phyloP scores from a whole-genome alignment of 257 asterid species.

The Nicotiana tomentosiformis region DNA sequence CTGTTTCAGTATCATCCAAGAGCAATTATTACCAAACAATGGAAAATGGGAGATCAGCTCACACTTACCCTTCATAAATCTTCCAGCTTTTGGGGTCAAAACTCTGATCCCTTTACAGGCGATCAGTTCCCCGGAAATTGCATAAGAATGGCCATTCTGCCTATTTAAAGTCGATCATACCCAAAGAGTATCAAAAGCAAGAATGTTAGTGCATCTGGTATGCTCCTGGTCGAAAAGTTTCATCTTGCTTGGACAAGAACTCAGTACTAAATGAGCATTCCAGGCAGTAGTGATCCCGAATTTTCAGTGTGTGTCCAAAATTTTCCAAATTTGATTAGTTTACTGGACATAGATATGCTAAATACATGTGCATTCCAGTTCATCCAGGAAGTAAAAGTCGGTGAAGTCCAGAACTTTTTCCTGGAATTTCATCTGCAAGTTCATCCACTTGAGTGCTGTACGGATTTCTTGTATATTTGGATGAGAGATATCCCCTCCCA shows the following conservation, averaged over 20 bases:
- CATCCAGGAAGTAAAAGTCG: background rate
- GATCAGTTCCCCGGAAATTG: background rate
- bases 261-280: background rate
- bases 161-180: background rate
- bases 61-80: background rate
- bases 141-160: background rate
- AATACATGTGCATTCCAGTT: background rate
- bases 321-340: background rate
- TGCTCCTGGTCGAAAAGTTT: background rate
- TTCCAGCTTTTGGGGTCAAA: background rate
- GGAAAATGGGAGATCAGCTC: background rate
- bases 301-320: background rate
- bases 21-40: background rate
- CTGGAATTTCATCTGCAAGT: slow-evolving; percentile 17
- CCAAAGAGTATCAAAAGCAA: no score
- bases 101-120: background rate
- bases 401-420: background rate
- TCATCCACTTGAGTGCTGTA: slow-evolving; percentile 8
- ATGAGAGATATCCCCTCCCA: slow-evolving; percentile 20
- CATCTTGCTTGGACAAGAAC: background rate
- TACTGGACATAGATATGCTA: background rate
- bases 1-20: background rate
- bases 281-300: background rate
- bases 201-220: no score
- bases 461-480: slow-evolving; percentile 8